Evolutionary conservation across 441 rosid species (phyloP), one percentile per base, ranked within the genome.

Genomic region (Croton setiger): DNA sequence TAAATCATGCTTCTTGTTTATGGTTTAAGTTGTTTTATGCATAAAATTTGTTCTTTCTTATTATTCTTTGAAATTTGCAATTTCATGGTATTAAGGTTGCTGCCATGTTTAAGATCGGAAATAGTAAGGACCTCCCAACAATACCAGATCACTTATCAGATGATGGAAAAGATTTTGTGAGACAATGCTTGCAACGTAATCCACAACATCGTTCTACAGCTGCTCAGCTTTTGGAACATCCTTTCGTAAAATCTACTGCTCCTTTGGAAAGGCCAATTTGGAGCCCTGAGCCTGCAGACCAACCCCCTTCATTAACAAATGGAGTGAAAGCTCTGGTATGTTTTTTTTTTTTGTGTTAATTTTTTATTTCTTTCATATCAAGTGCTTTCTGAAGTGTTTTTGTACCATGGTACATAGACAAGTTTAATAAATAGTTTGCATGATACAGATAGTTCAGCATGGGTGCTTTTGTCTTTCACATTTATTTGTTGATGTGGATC

Each of bases 81-180:
- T 60, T 69, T 59, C 20, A 35, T 67, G 48, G 51, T 53, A 21
- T 69, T 66, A 66, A 79, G 82, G 74, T 79, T 44, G 82, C 80
- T 67, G 99, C 99, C 61, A 85, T 96, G 97, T 96, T 96, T 81
- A 96, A 96, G 87, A 93, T 96, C 68, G 98, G 99, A 74, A 93
- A 91, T 77, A 93, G 98, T 70, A 96, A 93, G 82, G 99, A 93
- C 74, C 98, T 91, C 70, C 99, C 99, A 41, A 86, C 83, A 36
- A 89, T 96, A 78, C 99, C 99, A 52, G 92, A 86, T 82, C 82
- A 82, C 82, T 89, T 96, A 71, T 91, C 98, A 18, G 94, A 87
- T 11, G 99, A 91, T 4, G 99, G 97, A 31, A 96, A 89, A 76
- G 90, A 96, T 75, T 96, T 96, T 80, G 88, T 96, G 66, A 83